Evolutionary conservation across 768 basidiomycete genomes (phyloP), one percentile per base, ranked within the genome.

Genomic region (Xerocomus spinulosus): DNA sequence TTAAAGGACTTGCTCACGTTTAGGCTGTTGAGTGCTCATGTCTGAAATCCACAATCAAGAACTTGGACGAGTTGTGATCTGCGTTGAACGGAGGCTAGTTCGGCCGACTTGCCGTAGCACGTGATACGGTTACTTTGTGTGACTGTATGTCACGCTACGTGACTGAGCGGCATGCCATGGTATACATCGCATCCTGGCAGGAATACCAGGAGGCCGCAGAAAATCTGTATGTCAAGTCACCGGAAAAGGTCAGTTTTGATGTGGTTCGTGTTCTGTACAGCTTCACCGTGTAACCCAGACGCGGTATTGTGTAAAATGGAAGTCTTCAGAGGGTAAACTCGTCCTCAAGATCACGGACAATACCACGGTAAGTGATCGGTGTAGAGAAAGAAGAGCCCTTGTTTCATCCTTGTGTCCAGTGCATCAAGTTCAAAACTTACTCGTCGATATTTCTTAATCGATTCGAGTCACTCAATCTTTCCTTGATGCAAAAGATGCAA

Each of bases 401-500:
- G 43, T 23, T 18, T 36, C 17, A 9, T 37, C 23, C 4, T 21
- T 17, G 45, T 17, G 45, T 38, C 6, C 64, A 98, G 95, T 95
- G 92, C 66, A 76, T 97, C 57, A 96, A 94, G 68, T 97, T 95
- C 76, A 92, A 94, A 68, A 95, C 94, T 2, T 83, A 85, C 58
- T 96, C 93, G 3, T 91, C 89, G 42, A 85, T 95, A 63, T 92
- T 91, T 70, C 83, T 98, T 54, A 96, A 97, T 75, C 87, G 94
- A 56, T 97, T 98, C 71, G 93, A 97, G 68, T 78, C 85, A 7
- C 77, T 98, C 51, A 96, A 95, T 63, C 77, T 87, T 35, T 81
- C 86, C 7, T 73, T 96, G 44, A 87, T 92, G 74, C 79, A 84
- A 58, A 87, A 86, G 70, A 92, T 92, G 84, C 86, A 82, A 62